A percentile compares a stretch with the other conserved stretches of the same genome.
Evolutionary conservation across 805 yeast genomes (phyloP).

Genomic region (Teunomyces funiuensis): DNA sequence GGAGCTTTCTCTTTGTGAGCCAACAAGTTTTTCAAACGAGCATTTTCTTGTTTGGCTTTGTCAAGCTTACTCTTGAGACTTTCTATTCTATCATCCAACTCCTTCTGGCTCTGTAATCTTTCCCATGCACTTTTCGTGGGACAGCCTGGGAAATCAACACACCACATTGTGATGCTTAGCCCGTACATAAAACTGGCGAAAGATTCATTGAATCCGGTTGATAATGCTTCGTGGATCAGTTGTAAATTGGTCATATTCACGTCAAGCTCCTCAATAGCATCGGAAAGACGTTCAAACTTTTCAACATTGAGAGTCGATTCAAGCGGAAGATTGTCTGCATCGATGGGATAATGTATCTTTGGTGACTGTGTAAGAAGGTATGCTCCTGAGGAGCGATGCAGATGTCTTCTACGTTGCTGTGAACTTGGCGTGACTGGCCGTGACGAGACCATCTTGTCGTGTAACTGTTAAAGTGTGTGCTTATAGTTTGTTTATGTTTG

Average conservation of each 20-base stretch:
- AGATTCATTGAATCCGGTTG: conserved; percentile 67
- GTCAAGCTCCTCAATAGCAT: conserved; percentile 55
- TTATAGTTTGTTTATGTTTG: not conserved
- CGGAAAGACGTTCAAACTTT: conserved; percentile 45
- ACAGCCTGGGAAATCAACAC: conserved; percentile 64
- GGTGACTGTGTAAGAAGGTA: conserved; percentile 37
- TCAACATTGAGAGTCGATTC: conserved; percentile 41
- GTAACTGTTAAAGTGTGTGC: not conserved
- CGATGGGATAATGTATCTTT: conserved; percentile 44
- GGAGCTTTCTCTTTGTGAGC: conserved; percentile 4
- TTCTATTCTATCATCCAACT: conserved; percentile 20
- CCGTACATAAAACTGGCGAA: conserved; percentile 79
- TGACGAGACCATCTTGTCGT: conserved; percentile 16
- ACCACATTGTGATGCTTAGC: conserved; percentile 81
- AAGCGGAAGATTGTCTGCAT: conserved; percentile 39
- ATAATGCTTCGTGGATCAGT: conserved; percentile 59
- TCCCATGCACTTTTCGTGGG: conserved; percentile 38
- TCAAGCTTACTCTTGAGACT: conserved; percentile 20
- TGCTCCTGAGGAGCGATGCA: conserved; percentile 11
- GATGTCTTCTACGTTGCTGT: conserved; percentile 19
- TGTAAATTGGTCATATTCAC: conserved; percentile 57
- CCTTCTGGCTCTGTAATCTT: conserved; percentile 22
- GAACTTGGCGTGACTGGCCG: conserved; percentile 23
- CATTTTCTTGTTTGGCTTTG: conserved; percentile 23
- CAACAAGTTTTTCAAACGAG: conserved; percentile 21